A percentile compares a stretch with the other conserved stretches of the same genome.
Conservation (phyloP, 257 asterid species). For the Verbascum thapsus region DNA sequence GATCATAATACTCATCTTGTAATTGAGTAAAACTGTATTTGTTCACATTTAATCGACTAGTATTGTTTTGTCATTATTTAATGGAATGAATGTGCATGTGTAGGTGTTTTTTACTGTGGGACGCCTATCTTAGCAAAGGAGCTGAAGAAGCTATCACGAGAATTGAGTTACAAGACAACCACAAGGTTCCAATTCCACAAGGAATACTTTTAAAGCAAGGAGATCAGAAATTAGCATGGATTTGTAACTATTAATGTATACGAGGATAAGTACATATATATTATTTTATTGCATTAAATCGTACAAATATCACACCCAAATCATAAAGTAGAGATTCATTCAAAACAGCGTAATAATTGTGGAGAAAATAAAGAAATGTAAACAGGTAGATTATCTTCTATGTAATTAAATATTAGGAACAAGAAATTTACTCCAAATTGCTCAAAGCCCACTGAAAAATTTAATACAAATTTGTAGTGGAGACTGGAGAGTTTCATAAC, state of each 20-base stretch:
- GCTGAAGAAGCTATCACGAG: slow-evolving; percentile 67
- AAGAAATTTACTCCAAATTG: slow-evolving; percentile 29
- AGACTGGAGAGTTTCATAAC: too few relatives aligned
- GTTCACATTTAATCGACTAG: too few relatives aligned
- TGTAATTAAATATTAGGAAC: slow-evolving; percentile 11
- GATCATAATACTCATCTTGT: too few relatives aligned
- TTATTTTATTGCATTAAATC: slow-evolving; percentile 32
- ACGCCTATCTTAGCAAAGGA: slow-evolving; percentile 80
- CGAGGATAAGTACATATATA: slow-evolving; percentile 27
- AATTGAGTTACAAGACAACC: slow-evolving; percentile 69
- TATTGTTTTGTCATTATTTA: too few relatives aligned
- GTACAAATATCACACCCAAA: slow-evolving; percentile 34
- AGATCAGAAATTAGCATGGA: slow-evolving; percentile 16
- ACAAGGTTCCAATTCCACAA: slow-evolving; percentile 83
- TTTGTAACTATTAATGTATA: slow-evolving; percentile 40
- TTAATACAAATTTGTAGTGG: slow-evolving; percentile 49
- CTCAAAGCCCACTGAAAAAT: too few relatives aligned
- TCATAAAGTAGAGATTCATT: slow-evolving; percentile 25
- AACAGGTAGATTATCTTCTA: background rate
- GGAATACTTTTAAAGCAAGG: slow-evolving; percentile 59
- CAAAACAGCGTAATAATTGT: background rate
- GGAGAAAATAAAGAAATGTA: background rate
- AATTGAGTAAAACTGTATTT: too few relatives aligned
- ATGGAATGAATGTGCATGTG: too few relatives aligned
- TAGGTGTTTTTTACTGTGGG: slow-evolving; percentile 88